Conservation (phyloP, 345 rosid genomes). For the Odontarrhena argentea region DNA sequence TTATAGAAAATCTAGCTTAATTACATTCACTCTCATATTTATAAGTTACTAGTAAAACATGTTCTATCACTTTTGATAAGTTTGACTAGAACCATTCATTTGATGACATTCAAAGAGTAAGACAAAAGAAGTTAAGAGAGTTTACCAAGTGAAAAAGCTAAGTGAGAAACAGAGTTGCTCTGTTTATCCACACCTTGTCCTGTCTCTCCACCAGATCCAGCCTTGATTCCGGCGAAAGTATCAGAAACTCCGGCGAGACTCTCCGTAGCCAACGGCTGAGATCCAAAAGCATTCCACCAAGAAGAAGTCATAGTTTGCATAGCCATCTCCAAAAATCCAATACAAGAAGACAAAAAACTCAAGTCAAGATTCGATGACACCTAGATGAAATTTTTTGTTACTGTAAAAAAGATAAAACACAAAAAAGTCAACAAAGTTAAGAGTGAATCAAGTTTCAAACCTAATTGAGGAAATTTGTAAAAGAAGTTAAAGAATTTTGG, state of each 20-base stretch:
- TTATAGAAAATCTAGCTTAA: constrained; percentile 11
- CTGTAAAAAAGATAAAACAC: constrained; percentile 41
- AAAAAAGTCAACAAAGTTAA: constrained; percentile 33
- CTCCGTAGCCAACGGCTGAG: constrained; percentile 54
- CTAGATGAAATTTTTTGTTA: constrained; percentile 31
- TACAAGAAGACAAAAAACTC: background rate
- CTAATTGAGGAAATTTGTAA: background rate
- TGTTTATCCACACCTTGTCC: constrained; percentile 50
- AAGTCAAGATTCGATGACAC: constrained; percentile 7
- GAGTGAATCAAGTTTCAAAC: constrained; percentile 26
- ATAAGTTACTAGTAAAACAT: background rate
- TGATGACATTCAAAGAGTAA: background rate
- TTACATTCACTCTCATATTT: background rate
- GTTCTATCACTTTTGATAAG: background rate
- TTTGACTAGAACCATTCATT: constrained; percentile 1
- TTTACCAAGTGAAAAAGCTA: constrained; percentile 68
- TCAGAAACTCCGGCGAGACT: constrained; percentile 52
- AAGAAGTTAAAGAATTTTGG: constrained; percentile 29
- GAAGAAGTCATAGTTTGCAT: constrained; percentile 65
- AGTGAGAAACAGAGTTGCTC: constrained; percentile 47
- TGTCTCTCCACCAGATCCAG: constrained; percentile 45
- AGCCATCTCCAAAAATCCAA: constrained; percentile 54
- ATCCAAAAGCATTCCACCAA: constrained; percentile 69
- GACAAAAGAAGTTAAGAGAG: constrained; percentile 3
- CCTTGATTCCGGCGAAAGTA: constrained; percentile 47